Conservation (phyloP, 1,284 basidiomycete species). For the Leucoagaricus sp. region DNA sequence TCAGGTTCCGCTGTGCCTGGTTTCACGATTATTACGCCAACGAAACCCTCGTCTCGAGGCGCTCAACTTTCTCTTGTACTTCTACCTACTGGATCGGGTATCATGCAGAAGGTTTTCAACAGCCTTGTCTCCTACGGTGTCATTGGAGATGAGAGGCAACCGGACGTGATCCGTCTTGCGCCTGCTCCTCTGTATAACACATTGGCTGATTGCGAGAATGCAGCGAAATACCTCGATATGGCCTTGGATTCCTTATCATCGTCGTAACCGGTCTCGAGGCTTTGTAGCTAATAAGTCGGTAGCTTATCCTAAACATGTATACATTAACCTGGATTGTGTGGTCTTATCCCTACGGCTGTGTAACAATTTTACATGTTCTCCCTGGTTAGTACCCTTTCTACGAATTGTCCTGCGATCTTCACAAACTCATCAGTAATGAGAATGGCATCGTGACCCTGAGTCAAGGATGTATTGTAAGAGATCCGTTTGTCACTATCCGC, state of each 20-base stretch:
- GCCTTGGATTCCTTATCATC: constrained; percentile 39
- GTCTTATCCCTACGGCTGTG: too few relatives aligned
- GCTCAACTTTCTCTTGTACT: constrained; percentile 87
- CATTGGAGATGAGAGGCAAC: constrained; percentile 86
- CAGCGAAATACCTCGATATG: constrained; percentile 63
- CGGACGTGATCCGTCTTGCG: constrained; percentile 87
- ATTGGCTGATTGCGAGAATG: constrained; percentile 72
- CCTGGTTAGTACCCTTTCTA: constrained; percentile 21
- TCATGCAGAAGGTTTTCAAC: constrained; percentile 75
- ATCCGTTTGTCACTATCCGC: constrained; percentile 30
- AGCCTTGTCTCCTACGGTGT: constrained; percentile 72
- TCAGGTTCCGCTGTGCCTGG: constrained; percentile 35
- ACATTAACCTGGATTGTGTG: too few relatives aligned
- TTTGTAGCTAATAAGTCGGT: too few relatives aligned
- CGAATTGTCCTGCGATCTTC: constrained; percentile 47
- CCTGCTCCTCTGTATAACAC: constrained; percentile 87
- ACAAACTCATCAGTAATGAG: constrained; percentile 47
- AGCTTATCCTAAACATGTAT: too few relatives aligned
- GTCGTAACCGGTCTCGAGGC: too few relatives aligned
- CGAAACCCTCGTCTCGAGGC: constrained; percentile 66
- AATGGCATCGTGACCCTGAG: constrained; percentile 59
- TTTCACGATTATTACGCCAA: constrained; percentile 90
- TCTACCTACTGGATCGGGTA: constrained; percentile 56
- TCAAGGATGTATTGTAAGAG: constrained; percentile 45
- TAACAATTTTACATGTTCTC: background rate